Base-by-base conservation (phyloP, 495 filamentous ascomycete genomes). In the Rhizodiscina lignyota region DNA sequence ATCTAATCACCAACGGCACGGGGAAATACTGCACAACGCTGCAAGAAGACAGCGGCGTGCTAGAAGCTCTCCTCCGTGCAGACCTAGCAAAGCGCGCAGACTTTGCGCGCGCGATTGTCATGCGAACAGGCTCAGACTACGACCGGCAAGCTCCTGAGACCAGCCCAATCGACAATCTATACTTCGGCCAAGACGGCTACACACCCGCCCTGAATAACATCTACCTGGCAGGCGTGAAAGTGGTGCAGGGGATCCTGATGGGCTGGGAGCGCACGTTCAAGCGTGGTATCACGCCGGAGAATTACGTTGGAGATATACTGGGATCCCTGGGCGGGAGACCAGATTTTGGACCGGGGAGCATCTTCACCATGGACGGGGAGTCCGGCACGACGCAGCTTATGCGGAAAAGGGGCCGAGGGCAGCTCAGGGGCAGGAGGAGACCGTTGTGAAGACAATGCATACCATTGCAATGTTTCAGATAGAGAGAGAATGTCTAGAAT, bases 271-370 rank as follows among this genome's bases (percentile, higher is more conserved):
- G 37, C 12, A 72, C 54, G 0, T 85, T 76, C 41, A 49, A 59
- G 18, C 37, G 45, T 16, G 78, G 79, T 10, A 52, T 83, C 33
- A 62, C 67, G 50, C 55, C 76, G 0, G 57, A 37, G 12, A 85
- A 83, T 46, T 83, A 83, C 40, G 59, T 85, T 21, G 79, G 79
- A 5, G 74, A 83, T 49, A 72, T 81, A 34, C 72, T 77, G 37
- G 78, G 76, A 5, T 68, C 68, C 5, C 43, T 82, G 24, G 75
- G 77, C 11, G 75, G 74, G 4, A 45, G 46, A 18, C 76, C 76
- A 0, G 71, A 79, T 49, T 82, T 80, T 55, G 77, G 76, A 0
- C 66, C n/a, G n/a, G n/a, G n/a, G n/a, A n/a, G n/a, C n/a, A n/a
- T n/a, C n/a, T n/a, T n/a, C n/a, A n/a, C n/a, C n/a, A n/a, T n/a